Evolutionary conservation across 2,329 filamentous ascomycete genomes (phyloP), one percentile per base, ranked within the genome.

Genomic region (Pyricularia sp.): DNA sequence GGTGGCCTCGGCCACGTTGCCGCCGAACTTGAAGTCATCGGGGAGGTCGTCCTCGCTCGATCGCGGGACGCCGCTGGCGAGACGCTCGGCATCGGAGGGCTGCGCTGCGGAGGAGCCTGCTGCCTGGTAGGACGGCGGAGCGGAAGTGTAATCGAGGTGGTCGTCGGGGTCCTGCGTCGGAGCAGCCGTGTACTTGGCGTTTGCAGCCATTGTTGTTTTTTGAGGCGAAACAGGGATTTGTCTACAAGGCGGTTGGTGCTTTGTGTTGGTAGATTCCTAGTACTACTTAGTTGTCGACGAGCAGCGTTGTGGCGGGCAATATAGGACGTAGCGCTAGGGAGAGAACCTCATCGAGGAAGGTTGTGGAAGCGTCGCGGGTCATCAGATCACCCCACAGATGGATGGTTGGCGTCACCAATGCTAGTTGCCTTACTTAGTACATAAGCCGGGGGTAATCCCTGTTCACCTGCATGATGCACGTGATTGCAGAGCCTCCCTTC

Each of bases 11-110:
- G 94, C 90, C 70, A 98, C 94, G 23, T 90, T 93, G 71, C 93
- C 94, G 74, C 94, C 95, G 77, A 97, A 98, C 92, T 97, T 98
- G 88, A 98, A 98, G 80, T 98, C 94, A 82, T 98, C 94, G 1
- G 94, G 94, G 64, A 98, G 78, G 76, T 97, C 96, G 81, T 97
- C 94, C 77, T 94, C 88, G 79, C 94, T 94, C 77, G 85, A 86
- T 74, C 94, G 88, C 67, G 92, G 88, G 64, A 85, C 87, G 65
- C 88, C 90, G 71, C 85, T 85, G 69, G 92, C 86, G 59, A 91
- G 84, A 26, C 86, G 81, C 14, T 81, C 80, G 70, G 82, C 79
- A 71, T 86, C 84, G 70, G 85, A 80, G 30, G 58, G 58, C 58
- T 23, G 58, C 79, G 55, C 82, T 55, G 88, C 85, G 70, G 83